Base-by-base conservation (phyloP, 139 green algal genomes). In the Chlorella sp. region DNA sequence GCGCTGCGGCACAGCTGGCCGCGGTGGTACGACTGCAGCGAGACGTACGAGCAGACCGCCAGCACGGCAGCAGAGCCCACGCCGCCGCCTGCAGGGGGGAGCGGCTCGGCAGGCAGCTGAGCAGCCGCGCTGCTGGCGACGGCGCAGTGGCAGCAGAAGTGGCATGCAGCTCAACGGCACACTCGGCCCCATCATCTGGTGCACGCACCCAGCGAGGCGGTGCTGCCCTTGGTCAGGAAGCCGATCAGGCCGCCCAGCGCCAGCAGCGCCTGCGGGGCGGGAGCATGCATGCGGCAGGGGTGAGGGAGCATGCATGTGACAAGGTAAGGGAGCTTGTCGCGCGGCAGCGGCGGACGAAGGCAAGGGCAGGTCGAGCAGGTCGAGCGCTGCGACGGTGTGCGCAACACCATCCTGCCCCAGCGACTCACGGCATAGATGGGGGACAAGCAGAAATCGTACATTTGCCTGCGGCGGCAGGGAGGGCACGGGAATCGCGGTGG, bases 401-500 rank as follows among this genome's bases (percentile, higher is more conserved):
- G 46, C 46, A 54, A 54, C 11, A 11, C 8, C n/a, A n/a, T 11
- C 46, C 8, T 11, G 11, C 46, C 46, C 7, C 8, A 17, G 46
- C 51, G 24, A 24, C 51, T 60, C 28, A 54, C 43, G 7, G 81
- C 81, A 19, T 86, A 86, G 38, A 86, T 86, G 16, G 81, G 81
- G 1, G 81, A 81, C 0, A 86, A 41, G 70, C 81, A 86, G 32
- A 86, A 86, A 56, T 86, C 81, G 56, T 86, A 86, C 81, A 86
- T 86, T 20, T 8, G 51, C 17, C 60, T 74, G 76, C 73, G 65
- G 43, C 58, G 20, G 36, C 0, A 7, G 41, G 26, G 20, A 20
- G 4, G 28, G 20, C 41, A 78, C 19, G 43, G 11, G 16, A 14
- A 34, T 5, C 7, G 73, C 30, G 68, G 36, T 79, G 73, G 6